Evolutionary conservation across 257 asterid genomes (phyloP).

Genomic region (Solanum raphanifolium): DNA sequence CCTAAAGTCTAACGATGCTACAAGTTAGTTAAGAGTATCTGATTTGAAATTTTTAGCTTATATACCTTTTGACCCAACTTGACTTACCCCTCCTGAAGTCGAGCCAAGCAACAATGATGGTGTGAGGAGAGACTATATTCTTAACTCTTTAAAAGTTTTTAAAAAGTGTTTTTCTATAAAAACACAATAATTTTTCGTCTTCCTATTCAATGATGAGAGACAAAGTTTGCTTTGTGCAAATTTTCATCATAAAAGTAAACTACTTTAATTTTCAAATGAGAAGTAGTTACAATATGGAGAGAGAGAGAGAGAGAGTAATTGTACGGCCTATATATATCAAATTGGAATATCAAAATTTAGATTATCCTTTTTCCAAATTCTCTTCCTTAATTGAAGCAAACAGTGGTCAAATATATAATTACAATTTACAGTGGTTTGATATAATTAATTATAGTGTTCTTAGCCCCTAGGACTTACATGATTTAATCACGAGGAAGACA

Average conservation of each 20-base stretch:
- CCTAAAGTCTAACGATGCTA: background rate
- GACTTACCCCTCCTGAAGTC: background rate
- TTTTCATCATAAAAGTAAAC: background rate
- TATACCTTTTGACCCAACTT: background rate
- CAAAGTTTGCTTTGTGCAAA: background rate
- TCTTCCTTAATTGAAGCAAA: background rate
- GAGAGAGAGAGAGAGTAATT: background rate
- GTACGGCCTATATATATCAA: background rate
- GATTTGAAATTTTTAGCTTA: background rate
- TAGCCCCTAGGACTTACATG: background rate
- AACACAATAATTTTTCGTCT: background rate
- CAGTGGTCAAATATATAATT: background rate
- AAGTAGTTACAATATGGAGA: background rate
- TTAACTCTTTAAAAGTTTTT: background rate
- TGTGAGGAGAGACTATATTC: background rate
- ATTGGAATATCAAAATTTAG: background rate
- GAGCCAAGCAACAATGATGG: background rate
- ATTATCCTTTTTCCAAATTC: background rate
- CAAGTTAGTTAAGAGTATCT: background rate
- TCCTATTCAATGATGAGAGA: background rate
- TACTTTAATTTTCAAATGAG: background rate
- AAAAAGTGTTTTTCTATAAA: background rate
- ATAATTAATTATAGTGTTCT: background rate
- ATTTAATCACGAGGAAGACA: conserved; percentile 10
- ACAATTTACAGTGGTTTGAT: background rate